Evolutionary conservation across 768 basidiomycete genomes (phyloP).

Genomic region (Suillus sp.): DNA sequence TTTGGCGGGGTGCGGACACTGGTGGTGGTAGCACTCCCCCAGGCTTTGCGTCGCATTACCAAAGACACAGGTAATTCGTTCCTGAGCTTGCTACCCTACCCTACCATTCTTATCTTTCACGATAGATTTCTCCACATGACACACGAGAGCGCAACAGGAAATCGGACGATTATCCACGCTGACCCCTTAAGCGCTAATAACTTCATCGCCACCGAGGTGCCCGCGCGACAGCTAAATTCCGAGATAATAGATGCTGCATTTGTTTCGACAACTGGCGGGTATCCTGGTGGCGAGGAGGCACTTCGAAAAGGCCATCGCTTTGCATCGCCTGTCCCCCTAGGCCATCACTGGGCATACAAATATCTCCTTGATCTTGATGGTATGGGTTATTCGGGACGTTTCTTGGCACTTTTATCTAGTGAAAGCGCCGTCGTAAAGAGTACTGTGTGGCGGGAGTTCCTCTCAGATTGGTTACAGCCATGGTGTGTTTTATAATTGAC

Average conservation of each 20-base stretch:
- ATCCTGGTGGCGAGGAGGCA: slow-evolving; percentile 73
- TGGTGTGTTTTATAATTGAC: slow-evolving; percentile 51
- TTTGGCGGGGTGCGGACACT: slow-evolving; percentile 96
- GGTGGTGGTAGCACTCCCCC: slow-evolving; percentile 89
- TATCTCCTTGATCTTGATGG: slow-evolving; percentile 92
- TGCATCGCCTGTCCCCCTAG: slow-evolving; percentile 75
- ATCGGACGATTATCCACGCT: slow-evolving; percentile 69
- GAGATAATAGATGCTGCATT: slow-evolving; percentile 90
- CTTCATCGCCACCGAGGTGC: slow-evolving; percentile 64
- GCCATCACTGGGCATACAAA: slow-evolving; percentile 91
- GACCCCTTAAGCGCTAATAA: slow-evolving; percentile 59
- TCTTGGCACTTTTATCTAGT: slow-evolving; percentile 81
- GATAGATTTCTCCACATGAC: slow-evolving; percentile 75
- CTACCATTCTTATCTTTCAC: not conserved
- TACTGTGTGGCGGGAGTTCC: slow-evolving; percentile 91
- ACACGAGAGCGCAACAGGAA: slow-evolving; percentile 47
- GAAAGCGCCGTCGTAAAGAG: slow-evolving; percentile 90
- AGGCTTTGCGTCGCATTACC: slow-evolving; percentile 81
- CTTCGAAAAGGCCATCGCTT: slow-evolving; percentile 69
- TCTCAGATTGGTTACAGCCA: slow-evolving; percentile 89
- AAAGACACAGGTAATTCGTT: slow-evolving; percentile 71
- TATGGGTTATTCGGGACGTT: slow-evolving; percentile 91
- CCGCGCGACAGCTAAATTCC: slow-evolving; percentile 61
- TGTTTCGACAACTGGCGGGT: slow-evolving; percentile 73
- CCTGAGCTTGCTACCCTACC: slow-evolving; percentile 16